These are phyloP conservation scores for Penicillium sp. DNA, from an alignment of 2,329 filamentous ascomycete species.

Conservation along the genomic window DNA sequence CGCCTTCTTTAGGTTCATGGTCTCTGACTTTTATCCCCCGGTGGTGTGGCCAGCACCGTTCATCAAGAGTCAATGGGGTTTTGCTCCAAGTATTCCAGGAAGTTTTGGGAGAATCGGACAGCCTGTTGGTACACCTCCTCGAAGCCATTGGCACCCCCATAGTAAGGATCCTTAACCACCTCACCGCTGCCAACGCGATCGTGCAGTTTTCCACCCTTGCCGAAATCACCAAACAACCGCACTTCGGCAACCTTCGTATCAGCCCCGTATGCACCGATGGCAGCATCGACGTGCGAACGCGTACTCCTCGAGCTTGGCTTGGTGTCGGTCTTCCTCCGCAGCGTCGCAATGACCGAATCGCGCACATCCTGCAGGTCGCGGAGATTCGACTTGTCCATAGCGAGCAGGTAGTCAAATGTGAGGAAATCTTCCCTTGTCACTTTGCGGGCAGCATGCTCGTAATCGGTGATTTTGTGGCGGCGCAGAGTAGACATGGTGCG, in stretches of 20 bases:
- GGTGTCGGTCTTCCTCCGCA: constrained; percentile 42
- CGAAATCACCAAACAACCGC: constrained; percentile 83
- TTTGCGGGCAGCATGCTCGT: constrained; percentile 73
- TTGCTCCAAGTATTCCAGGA: constrained; percentile 60
- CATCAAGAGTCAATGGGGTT: constrained; percentile 11
- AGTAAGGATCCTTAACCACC: constrained; percentile 85
- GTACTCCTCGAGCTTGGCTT: constrained; percentile 30
- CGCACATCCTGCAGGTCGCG: constrained; percentile 64
- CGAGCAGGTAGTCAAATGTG: constrained; percentile 87
- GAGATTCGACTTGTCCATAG: constrained; percentile 87
- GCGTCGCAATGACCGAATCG: constrained; percentile 48
- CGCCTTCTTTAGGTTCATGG: neutral
- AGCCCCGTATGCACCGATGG: constrained; percentile 34
- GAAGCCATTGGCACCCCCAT: constrained; percentile 80
- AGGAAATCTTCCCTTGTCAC: constrained; percentile 72
- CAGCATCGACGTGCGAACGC: constrained; percentile 37
- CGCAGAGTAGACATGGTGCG: constrained; percentile 78
- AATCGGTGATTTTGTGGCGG: constrained; percentile 71
- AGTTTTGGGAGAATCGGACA: constrained; percentile 70
- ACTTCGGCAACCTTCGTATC: constrained; percentile 52
- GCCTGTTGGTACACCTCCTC: constrained; percentile 83
- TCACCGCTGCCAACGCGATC: constrained; percentile 53
- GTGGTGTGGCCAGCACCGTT: neutral
- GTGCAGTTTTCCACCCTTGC: constrained; percentile 50
- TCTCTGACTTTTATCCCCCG: neutral